These are phyloP conservation scores for Udeniomyces megalosporus DNA, from an alignment of 768 basidiomycete species.

Conservation along the genomic window DNA sequence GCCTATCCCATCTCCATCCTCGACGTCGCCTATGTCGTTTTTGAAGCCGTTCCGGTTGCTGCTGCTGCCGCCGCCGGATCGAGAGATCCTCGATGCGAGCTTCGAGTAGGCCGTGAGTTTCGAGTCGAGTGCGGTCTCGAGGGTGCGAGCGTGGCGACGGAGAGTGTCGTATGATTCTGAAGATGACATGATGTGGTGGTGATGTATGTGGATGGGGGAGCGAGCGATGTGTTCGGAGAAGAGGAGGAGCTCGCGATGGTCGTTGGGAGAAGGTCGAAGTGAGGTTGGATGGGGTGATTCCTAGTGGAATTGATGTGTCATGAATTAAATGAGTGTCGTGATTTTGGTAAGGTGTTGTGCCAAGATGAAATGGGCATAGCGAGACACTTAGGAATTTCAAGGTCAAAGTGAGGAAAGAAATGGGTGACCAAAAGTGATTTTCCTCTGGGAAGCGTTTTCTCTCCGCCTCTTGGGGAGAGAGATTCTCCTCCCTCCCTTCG, in stretches of 20 bases:
- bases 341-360: too few relatives aligned
- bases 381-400: too few relatives aligned
- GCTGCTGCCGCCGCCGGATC: slow-evolving; percentile 27
- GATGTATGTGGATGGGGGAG: neutral
- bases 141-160: slow-evolving; percentile 77
- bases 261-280: neutral
- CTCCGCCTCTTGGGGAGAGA: too few relatives aligned
- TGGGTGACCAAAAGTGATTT: too few relatives aligned
- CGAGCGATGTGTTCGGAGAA: neutral
- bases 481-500: too few relatives aligned
- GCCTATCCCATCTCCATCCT: slow-evolving; percentile 46
- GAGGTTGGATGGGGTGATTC: too few relatives aligned
- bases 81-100: slow-evolving; percentile 43
- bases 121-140: slow-evolving; percentile 79
- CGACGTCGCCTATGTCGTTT: slow-evolving; percentile 36
- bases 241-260: neutral
- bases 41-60: slow-evolving; percentile 34
- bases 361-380: too few relatives aligned
- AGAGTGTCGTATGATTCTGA: slow-evolving; percentile 28
- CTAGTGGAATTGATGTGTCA: too few relatives aligned
- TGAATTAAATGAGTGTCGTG: too few relatives aligned
- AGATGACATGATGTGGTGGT: too few relatives aligned
- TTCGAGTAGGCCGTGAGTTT: slow-evolving; percentile 84
- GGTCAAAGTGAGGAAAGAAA: neutral
- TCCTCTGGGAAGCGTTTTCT: too few relatives aligned